Percentiles rank a stretch among this genome's conserved stretches.
These are phyloP conservation scores for Triticum aestivum DNA, from an alignment of 176 grass and related monocot genomes.

Conservation along the genomic window DNA sequence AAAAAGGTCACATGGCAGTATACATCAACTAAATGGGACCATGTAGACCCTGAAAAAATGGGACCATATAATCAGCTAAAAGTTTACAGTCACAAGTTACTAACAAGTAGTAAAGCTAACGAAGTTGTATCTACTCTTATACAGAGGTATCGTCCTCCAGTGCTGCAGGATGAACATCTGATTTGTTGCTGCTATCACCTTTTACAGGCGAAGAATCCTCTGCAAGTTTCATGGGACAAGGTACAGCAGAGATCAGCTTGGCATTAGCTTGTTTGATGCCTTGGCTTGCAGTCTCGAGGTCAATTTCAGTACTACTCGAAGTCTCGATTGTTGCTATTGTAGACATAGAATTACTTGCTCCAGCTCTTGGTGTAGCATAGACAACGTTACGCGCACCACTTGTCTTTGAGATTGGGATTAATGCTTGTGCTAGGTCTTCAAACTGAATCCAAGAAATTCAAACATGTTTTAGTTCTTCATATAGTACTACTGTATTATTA, in stretches of 20 bases:
- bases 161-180: not conserved
- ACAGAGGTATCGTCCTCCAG: constrained; percentile 19
- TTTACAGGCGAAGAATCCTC: constrained; percentile 21
- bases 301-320: constrained; percentile 54
- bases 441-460: not conserved
- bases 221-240: constrained; percentile 31
- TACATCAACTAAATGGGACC: not conserved
- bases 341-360: constrained; percentile 51
- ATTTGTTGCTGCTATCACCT: constrained; percentile 28
- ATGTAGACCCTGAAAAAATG: not conserved
- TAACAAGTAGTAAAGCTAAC: not conserved
- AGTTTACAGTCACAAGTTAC: constrained; percentile 13
- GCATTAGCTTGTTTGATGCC: constrained; percentile 57
- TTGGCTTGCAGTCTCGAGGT: constrained; percentile 65
- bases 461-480: not conserved
- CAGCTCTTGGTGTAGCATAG: constrained; percentile 22
- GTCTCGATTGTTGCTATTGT: constrained; percentile 48
- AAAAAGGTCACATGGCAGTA: not conserved
- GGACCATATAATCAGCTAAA: not conserved
- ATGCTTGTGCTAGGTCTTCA: not conserved
- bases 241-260: constrained; percentile 26
- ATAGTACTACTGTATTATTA: not conserved
- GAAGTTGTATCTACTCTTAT: constrained; percentile 18
- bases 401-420: constrained; percentile 33
- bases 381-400: constrained; percentile 21